These are phyloP conservation scores for Wickerhamomyces pijperi DNA, from an alignment of 805 yeast species.

Conservation along the genomic window DNA sequence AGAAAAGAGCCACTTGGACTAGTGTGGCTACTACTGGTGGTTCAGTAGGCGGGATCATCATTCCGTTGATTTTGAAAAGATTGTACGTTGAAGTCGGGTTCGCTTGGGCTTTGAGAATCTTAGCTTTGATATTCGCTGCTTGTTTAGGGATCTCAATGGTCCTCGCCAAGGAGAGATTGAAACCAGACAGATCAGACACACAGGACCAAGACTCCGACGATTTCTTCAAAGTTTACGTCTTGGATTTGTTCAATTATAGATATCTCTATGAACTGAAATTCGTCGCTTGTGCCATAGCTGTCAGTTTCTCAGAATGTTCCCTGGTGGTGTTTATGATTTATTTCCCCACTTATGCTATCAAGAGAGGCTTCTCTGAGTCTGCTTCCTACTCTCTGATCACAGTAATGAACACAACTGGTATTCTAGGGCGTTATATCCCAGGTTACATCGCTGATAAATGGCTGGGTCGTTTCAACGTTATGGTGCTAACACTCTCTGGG, in stretches of 20 bases:
- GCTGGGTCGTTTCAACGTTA: conserved; percentile 39
- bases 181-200: neutral
- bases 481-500: conserved; percentile 13
- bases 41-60: conserved; percentile 42
- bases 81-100: conserved; percentile 42
- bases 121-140: conserved; percentile 35
- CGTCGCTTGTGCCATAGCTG: conserved; percentile 28
- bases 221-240: conserved; percentile 12
- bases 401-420: conserved; percentile 32
- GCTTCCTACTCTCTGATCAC: conserved; percentile 35
- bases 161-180: conserved; percentile 29
- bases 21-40: conserved; percentile 44
- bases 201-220: neutral
- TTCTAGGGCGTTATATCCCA: conserved; percentile 31
- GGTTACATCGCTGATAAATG: conserved; percentile 31
- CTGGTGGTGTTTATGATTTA: conserved; percentile 33
- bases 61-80: conserved; percentile 42
- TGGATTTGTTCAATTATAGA: conserved; percentile 24
- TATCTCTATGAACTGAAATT: conserved; percentile 27
- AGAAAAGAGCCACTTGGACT: conserved; percentile 46
- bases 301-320: conserved; percentile 23
- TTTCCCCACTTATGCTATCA: conserved; percentile 39
- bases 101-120: conserved; percentile 46
- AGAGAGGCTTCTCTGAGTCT: conserved; percentile 31
- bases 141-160: conserved; percentile 25